Base-by-base conservation (phyloP, 225 moss, liverwort and hornwort species). In the Bryum argenteum region DNA sequence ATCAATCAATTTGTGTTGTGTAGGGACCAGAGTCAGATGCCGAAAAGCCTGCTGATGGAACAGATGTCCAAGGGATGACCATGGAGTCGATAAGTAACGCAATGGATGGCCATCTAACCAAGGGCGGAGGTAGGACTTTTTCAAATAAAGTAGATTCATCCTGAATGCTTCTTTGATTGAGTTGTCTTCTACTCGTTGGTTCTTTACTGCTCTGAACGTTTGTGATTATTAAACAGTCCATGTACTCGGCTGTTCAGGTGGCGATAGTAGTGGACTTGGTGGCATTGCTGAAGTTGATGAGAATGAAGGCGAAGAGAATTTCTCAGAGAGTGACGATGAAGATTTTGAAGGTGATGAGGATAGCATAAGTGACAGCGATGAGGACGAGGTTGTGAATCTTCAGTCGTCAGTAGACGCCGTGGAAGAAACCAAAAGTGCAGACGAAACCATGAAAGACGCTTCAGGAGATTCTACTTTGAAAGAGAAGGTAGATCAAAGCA, bases 31-130 rank as follows among this genome's bases (percentile, higher is more conserved):
- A 67, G 55, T 5, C 60, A 40, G 78, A 70, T 60, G 12, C 50
- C 44, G 64, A 77, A 64, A 74, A 39, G 17, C 17, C 52, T 68
- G 67, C 59, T 66, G 68, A 47, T 39, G 69, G 74, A 60, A 71
- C 61, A 10, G 76, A 78, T 59, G 77, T 88, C 77, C 88, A 91
- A 76, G 92, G 84, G 19, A 59, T 92, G 65, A 82, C 85, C 21
- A 70, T 98, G 87, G 89, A 91, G 43, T 89, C 80, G 33, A 92
- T 98, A 21, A 82, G 84, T 57, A 77, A 89, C 17, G 97, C 94
- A 6, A 87, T 91, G 84, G 97, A 98, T 85, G 91, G 85, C 62
- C 80, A 90, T 84, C 60, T 77, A 45, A 81, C 71, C 58, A 63
- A 72, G 24, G 57, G 56, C 18, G 76, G 69, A 77, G 87, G 87